Percentiles rank a stretch among this genome's conserved stretches.
Evolutionary conservation across 2,329 filamentous ascomycete species (phyloP).

Genomic region (Colletotrichum lindemuthianum): DNA sequence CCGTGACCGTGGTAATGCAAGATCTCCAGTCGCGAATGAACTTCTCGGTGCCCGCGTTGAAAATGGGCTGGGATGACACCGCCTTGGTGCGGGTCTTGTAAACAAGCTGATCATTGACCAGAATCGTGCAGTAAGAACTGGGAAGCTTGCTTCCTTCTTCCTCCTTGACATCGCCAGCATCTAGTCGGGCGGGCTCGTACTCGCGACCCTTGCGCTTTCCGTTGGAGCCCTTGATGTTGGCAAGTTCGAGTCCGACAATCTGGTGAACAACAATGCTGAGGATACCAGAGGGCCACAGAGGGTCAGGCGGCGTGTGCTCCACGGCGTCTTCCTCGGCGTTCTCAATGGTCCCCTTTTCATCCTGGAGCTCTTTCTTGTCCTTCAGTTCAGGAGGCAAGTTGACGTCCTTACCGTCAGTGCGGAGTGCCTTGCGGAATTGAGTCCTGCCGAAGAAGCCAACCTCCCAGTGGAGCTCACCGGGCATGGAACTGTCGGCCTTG

Average conservation of each 20-base stretch:
- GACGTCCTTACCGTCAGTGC: conserved; percentile 87
- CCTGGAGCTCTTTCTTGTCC: conserved; percentile 81
- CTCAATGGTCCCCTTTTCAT: conserved; percentile 84
- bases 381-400: conserved; percentile 78
- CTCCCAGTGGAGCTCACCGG: conserved; percentile 94
- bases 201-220: conserved; percentile 86
- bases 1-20: conserved; percentile 84
- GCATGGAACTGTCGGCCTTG: conserved; percentile 87
- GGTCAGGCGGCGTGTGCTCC: conserved; percentile 89
- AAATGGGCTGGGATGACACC: conserved; percentile 93
- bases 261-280: conserved; percentile 90
- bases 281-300: conserved; percentile 93
- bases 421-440: conserved; percentile 82
- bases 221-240: conserved; percentile 85
- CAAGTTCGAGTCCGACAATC: conserved; percentile 93
- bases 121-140: conserved; percentile 92
- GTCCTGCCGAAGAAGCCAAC: conserved; percentile 95
- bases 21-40: conserved; percentile 96
- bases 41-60: conserved; percentile 93
- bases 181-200: conserved; percentile 85
- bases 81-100: conserved; percentile 97
- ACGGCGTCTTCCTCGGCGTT: conserved; percentile 84
- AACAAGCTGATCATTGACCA: conserved; percentile 86
- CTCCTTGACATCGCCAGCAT: conserved; percentile 85
- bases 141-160: conserved; percentile 84